Evolutionary conservation across 257 asterid species (phyloP).

Genomic region (Nicotiana attenuata): DNA sequence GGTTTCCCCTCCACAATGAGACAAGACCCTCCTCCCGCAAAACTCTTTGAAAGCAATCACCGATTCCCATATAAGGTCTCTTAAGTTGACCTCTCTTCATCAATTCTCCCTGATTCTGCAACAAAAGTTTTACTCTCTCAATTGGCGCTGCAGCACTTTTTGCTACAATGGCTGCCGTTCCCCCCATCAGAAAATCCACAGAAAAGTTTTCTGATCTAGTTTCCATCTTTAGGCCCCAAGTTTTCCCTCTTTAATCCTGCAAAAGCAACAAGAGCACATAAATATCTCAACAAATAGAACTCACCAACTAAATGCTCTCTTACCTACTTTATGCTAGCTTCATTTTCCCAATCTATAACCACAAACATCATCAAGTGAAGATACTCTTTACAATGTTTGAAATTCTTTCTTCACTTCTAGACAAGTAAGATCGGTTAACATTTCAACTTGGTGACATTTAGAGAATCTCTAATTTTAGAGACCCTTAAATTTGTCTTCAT

Average conservation of each 20-base stretch:
- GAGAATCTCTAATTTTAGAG: background rate
- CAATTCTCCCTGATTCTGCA: conserved; percentile 96
- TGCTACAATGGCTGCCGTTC: conserved; percentile 70
- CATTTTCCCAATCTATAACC: background rate
- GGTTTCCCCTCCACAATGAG: conserved; percentile 96
- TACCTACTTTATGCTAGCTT: background rate
- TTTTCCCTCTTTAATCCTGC: conserved; percentile 38
- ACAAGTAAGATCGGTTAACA: background rate
- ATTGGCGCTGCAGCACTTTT: conserved; percentile 93
- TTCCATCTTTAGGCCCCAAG: conserved; percentile 45
- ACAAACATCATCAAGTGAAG: background rate
- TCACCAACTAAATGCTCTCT: background rate
- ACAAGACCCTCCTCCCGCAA: conserved; percentile 67
- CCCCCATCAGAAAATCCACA: conserved; percentile 72
- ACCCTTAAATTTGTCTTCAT: background rate
- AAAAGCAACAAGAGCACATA: background rate
- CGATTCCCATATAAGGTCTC: conserved; percentile 65
- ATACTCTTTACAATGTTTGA: background rate
- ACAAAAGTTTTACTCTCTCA: conserved; percentile 92
- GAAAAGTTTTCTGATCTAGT: conserved; percentile 58
- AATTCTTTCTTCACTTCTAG: background rate
- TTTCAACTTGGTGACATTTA: background rate
- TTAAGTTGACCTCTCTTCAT: conserved; percentile 76
- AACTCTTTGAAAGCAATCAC: conserved; percentile 68
- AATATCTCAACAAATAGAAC: conserved; percentile 4